Evolutionary conservation across 805 yeast genomes (phyloP).

Genomic region (Candida silvicultrix): DNA sequence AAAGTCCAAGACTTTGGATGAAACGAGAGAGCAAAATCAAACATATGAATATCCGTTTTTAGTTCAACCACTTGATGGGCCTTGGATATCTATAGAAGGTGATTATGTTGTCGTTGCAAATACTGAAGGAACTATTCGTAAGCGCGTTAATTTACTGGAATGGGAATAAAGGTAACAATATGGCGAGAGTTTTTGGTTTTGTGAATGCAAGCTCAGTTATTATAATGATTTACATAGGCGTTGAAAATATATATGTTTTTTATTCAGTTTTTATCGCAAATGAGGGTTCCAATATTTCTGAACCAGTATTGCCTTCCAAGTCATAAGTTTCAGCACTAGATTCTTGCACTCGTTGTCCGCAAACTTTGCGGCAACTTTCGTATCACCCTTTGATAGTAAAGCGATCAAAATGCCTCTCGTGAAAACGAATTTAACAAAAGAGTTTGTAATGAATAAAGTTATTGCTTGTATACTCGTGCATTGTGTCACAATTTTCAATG

Average conservation of each 20-base stretch:
- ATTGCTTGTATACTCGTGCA: constrained; percentile 11
- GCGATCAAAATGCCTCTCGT: constrained; percentile 12
- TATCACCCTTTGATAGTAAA: constrained; percentile 8
- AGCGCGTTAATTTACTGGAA: constrained; percentile 30
- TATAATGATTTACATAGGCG: background rate
- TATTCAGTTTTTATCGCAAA: background rate
- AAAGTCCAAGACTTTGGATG: constrained; percentile 59
- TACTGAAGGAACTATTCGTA: constrained; percentile 31
- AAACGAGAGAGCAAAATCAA: constrained; percentile 63
- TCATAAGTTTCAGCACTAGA: background rate
- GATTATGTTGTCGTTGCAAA: constrained; percentile 45
- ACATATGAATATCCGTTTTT: constrained; percentile 76
- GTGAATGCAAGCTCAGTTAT: no score
- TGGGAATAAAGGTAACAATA: constrained; percentile 29
- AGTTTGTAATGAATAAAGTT: constrained; percentile 7
- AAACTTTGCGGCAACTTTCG: background rate
- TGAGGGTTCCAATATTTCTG: no score
- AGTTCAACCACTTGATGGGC: constrained; percentile 70
- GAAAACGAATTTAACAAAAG: constrained; percentile 4
- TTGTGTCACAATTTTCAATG: constrained; percentile 41
- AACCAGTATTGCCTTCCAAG: background rate
- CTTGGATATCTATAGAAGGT: constrained; percentile 70
- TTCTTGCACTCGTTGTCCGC: background rate
- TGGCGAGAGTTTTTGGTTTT: no score
- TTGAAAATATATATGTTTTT: background rate